These are phyloP conservation scores for Thermothelomyces thermophilus DNA, from an alignment of 2,329 filamentous ascomycete species.

Conservation along the genomic window DNA sequence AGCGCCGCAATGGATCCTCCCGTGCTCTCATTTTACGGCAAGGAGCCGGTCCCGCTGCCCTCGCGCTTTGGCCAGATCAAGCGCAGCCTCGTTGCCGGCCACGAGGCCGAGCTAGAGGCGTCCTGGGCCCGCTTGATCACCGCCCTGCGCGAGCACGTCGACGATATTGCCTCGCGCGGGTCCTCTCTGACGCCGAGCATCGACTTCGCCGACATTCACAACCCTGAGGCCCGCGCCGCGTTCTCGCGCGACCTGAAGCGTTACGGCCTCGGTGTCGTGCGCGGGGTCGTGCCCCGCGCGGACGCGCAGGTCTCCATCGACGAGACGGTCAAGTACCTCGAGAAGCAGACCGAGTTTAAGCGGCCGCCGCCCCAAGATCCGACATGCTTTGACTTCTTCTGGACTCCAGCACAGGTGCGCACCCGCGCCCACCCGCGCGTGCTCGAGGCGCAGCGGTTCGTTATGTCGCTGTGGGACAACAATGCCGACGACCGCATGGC, in stretches of 20 bases:
- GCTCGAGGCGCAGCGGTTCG: conserved; percentile 56
- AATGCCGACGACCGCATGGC: conserved; percentile 49
- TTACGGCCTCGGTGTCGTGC: conserved; percentile 59
- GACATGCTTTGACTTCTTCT: conserved; percentile 67
- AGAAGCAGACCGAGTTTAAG: conserved; percentile 41
- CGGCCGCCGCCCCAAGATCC: conserved; percentile 56
- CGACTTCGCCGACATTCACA: conserved; percentile 45
- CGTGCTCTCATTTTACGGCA: conserved; percentile 51
- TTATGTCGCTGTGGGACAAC: conserved; percentile 60
- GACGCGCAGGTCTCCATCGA: conserved; percentile 54
- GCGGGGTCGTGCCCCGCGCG: conserved; percentile 52
- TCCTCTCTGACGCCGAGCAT: conserved; percentile 50
- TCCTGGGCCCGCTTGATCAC: conserved; percentile 50
- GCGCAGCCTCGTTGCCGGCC: conserved; percentile 45
- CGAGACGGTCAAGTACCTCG: conserved; percentile 53
- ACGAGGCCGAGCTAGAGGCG: conserved; percentile 47
- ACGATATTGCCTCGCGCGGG: conserved; percentile 45
- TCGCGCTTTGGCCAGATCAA: conserved; percentile 52
- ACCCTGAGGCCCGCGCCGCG: conserved; percentile 41
- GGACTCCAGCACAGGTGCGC: conserved; percentile 62
- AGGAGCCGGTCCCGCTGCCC: conserved; percentile 52
- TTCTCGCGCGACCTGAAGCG: conserved; percentile 54
- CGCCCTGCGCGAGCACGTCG: conserved; percentile 45
- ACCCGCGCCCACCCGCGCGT: conserved; percentile 61
- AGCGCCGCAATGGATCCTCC: conserved; percentile 39